Evolutionary conservation across 345 rosid species (phyloP).

Genomic region (Cardamine resedifolia): DNA sequence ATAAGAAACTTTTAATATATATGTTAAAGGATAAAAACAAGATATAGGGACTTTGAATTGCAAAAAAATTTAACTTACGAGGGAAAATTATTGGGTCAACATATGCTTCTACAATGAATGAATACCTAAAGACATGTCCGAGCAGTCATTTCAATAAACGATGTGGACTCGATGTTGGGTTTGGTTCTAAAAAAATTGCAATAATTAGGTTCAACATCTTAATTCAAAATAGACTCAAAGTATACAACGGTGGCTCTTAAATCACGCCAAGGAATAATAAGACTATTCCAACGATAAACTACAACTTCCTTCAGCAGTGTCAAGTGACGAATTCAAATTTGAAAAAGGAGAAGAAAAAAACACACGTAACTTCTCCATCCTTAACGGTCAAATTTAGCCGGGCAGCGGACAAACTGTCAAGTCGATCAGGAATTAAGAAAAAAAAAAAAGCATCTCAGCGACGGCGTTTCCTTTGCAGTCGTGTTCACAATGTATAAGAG

Average conservation of each 20-base stretch:
- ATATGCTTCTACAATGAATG: too few relatives aligned
- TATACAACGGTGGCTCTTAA: background rate
- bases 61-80: too few relatives aligned
- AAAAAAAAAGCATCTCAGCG: background rate
- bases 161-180: background rate
- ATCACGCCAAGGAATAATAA: background rate
- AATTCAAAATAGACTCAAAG: background rate
- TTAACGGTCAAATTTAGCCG: background rate
- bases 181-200: background rate
- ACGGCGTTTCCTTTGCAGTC: background rate
- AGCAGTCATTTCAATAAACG: background rate
- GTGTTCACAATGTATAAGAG: conserved; percentile 46
- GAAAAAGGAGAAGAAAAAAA: background rate
- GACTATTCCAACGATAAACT: background rate
- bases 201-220: too few relatives aligned
- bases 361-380: background rate
- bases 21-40: too few relatives aligned
- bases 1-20: too few relatives aligned
- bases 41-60: too few relatives aligned
- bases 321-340: conserved; percentile 18
- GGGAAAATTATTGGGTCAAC: too few relatives aligned
- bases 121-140: background rate
- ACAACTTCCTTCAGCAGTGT: background rate
- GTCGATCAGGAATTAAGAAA: background rate
- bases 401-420: background rate